These are phyloP conservation scores for Tilletiopsis washingtonensis DNA, from an alignment of 1,284 basidiomycete genomes.

Conservation along the genomic window DNA sequence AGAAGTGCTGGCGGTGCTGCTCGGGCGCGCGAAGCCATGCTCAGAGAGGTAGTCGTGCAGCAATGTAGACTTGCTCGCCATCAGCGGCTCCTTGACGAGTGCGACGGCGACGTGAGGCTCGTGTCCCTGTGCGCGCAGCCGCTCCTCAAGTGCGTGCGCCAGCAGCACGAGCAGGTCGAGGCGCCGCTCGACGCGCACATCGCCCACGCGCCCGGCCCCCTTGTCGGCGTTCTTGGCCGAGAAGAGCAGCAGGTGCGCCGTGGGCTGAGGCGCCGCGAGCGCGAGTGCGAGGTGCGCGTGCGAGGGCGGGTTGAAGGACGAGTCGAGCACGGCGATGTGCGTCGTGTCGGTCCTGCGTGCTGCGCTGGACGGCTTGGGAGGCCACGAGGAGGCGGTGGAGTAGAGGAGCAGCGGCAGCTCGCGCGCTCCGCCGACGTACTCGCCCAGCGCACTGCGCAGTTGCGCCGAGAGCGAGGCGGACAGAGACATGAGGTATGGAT, in stretches of 20 bases:
- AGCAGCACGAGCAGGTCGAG: slow-evolving; percentile 47
- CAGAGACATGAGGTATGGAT: no score
- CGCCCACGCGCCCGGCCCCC: slow-evolving; percentile 56
- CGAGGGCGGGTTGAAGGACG: slow-evolving; percentile 91
- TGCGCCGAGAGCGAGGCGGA: no score
- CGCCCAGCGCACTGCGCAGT: no score
- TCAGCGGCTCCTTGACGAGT: slow-evolving; percentile 77
- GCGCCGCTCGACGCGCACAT: slow-evolving; percentile 50
- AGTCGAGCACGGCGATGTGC: slow-evolving; percentile 63
- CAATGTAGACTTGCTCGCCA: slow-evolving; percentile 68
- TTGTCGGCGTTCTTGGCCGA: slow-evolving; percentile 89
- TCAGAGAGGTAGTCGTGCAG: slow-evolving; percentile 54
- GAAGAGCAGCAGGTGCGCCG: slow-evolving; percentile 68
- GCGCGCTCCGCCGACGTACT: no score
- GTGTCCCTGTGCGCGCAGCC: not conserved
- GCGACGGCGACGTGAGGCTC: slow-evolving; percentile 64
- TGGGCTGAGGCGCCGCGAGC: slow-evolving; percentile 5
- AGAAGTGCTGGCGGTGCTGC: not conserved
- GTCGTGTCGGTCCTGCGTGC: no score
- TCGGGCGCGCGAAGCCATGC: not conserved
- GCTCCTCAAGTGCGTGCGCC: slow-evolving; percentile 27
- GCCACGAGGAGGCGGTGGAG: no score
- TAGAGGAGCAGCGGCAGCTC: no score
- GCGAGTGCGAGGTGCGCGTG: slow-evolving; percentile 74
- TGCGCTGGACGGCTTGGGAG: no score